Evolutionary conservation across 148 eudicot genomes (phyloP).

Genomic region (Drosera capensis): DNA sequence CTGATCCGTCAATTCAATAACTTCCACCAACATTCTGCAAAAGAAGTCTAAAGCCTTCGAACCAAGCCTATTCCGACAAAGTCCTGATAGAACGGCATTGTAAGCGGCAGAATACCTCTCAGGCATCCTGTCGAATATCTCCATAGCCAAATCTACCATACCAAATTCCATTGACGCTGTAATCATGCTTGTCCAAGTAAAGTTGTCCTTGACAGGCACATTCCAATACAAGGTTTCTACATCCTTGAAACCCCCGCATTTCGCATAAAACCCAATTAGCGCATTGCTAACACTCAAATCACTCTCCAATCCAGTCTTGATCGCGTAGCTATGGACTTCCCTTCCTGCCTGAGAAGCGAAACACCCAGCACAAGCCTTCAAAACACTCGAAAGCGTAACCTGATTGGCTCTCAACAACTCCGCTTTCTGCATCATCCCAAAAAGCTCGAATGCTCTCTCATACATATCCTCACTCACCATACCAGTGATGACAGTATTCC

Average conservation of each 20-base stretch:
- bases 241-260: slow-evolving; percentile 41
- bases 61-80: slow-evolving; percentile 48
- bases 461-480: slow-evolving; percentile 29
- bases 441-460: slow-evolving; percentile 43
- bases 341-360: slow-evolving; percentile 25
- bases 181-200: slow-evolving; percentile 77
- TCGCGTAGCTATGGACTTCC: slow-evolving; percentile 45
- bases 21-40: slow-evolving; percentile 38
- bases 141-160: slow-evolving; percentile 45
- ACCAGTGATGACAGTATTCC: slow-evolving; percentile 68
- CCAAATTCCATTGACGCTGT: slow-evolving; percentile 72
- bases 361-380: slow-evolving; percentile 44
- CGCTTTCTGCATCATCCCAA: slow-evolving; percentile 26
- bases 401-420: slow-evolving; percentile 36
- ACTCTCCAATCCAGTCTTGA: slow-evolving; percentile 33
- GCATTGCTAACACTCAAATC: slow-evolving; percentile 56
- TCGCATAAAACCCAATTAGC: slow-evolving; percentile 52
- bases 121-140: slow-evolving; percentile 47
- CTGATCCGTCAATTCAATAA: slow-evolving; percentile 48
- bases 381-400: slow-evolving; percentile 45
- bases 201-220: slow-evolving; percentile 45
- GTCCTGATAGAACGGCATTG: slow-evolving; percentile 65
- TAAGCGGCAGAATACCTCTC: slow-evolving; percentile 48
- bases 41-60: slow-evolving; percentile 41
- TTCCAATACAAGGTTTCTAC: slow-evolving; percentile 42